phyloP scores from a whole-genome alignment of 176 grass and related monocot genomes.

The Triticum monococcum region DNA sequence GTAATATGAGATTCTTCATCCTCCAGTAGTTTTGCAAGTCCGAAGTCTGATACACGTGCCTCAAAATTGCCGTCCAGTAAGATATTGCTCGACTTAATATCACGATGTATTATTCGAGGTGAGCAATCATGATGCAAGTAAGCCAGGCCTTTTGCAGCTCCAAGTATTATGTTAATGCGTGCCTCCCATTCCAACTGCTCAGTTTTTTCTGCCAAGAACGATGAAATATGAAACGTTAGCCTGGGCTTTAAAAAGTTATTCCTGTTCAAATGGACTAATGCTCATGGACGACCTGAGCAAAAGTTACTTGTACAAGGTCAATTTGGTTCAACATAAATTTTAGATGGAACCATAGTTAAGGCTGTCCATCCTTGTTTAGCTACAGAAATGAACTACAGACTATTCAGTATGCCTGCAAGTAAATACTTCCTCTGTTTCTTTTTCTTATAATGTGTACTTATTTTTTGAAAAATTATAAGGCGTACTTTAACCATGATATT shows the following conservation, averaged over 20 bases:
- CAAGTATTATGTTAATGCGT: conserved; percentile 89
- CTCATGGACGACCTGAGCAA: background rate
- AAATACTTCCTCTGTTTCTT: background rate
- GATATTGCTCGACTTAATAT: conserved; percentile 99
- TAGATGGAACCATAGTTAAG: background rate
- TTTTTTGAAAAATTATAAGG: background rate
- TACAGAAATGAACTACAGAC: background rate
- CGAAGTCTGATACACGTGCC: conserved; percentile 96
- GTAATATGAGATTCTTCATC: conserved; percentile 99
- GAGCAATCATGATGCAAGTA: conserved; percentile 97
- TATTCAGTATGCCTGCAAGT: background rate
- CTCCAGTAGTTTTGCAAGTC: conserved; percentile 91
- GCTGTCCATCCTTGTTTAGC: background rate
- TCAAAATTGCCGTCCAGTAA: conserved; percentile 94
- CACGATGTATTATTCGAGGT: conserved; percentile 97
- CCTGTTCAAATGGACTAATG: background rate
- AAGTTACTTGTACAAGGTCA: background rate
- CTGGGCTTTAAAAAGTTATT: background rate
- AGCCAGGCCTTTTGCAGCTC: conserved; percentile 95
- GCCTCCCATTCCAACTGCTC: conserved; percentile 94
- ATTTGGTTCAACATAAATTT: background rate
- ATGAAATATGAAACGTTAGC: conserved; percentile 16
- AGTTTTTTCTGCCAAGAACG: conserved; percentile 68
- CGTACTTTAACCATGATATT: background rate
- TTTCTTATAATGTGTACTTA: background rate